Percentiles rank a stretch among this genome's conserved stretches.
These are phyloP conservation scores for Botryotinia globosa DNA, from an alignment of 2,329 filamentous ascomycete genomes.

Conservation along the genomic window DNA sequence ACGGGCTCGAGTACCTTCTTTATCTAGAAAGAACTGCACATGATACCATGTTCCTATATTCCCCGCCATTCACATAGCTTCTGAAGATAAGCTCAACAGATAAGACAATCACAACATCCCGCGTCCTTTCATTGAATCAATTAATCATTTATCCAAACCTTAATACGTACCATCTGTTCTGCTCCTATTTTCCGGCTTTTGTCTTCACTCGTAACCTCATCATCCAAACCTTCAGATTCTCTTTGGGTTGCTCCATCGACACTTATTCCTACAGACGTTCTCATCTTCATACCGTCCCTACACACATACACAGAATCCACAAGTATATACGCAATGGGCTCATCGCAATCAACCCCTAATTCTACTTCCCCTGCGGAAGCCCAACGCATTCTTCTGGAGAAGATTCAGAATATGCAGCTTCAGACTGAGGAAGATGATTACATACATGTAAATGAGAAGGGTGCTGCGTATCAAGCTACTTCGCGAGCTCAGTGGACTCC, in stretches of 20 bases:
- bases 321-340: neutral
- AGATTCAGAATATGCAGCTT: neutral
- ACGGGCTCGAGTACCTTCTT: neutral
- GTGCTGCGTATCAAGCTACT: neutral
- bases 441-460: constrained; percentile 43
- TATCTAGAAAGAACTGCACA: neutral
- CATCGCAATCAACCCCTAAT: neutral
- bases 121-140: neutral
- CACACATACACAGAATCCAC: neutral
- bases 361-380: neutral
- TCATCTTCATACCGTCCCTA: neutral
- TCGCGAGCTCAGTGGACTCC: constrained; percentile 40
- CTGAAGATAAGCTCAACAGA: neutral
- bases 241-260: neutral
- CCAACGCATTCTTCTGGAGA: neutral
- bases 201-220: neutral
- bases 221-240: neutral
- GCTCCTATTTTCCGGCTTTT: neutral
- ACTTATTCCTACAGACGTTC: no score
- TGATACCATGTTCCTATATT: neutral
- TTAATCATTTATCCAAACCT: neutral
- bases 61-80: neutral
- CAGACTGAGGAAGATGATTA: constrained; percentile 43
- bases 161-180: neutral
- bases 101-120: neutral